A percentile compares a stretch with the other conserved stretches of the same genome.
phyloP scores from a whole-genome alignment of 2,329 filamentous ascomycete species.

The Whalleya microplaca region DNA sequence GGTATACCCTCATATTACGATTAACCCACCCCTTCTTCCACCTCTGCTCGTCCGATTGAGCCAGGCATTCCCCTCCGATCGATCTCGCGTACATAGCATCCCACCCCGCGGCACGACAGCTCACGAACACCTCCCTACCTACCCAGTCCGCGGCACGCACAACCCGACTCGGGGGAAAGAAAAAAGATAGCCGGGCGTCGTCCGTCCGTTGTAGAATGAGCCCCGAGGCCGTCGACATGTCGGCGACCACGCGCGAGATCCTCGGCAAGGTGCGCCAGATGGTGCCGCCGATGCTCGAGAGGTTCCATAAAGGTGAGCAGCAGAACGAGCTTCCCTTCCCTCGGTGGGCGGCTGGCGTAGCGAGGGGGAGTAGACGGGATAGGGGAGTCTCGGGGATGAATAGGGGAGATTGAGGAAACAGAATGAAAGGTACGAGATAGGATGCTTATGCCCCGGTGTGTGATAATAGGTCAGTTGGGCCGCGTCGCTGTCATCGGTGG shows the following conservation, averaged over 20 bases:
- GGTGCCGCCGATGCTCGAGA: conserved; percentile 92
- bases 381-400: too few species aligned
- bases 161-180: too few species aligned
- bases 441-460: conserved; percentile 21
- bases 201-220: conserved; percentile 26
- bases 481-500: conserved; percentile 93
- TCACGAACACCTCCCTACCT: too few species aligned
- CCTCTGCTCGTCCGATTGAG: too few species aligned
- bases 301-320: conserved; percentile 85
- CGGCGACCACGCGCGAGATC: conserved; percentile 72
- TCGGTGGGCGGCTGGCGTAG: too few species aligned
- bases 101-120: too few species aligned
- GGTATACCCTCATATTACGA: neutral
- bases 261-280: conserved; percentile 83
- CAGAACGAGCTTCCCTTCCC: conserved; percentile 30
- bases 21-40: neutral
- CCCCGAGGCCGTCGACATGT: conserved; percentile 54
- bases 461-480: conserved; percentile 78
- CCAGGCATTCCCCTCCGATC: too few species aligned
- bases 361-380: too few species aligned
- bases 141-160: too few species aligned
- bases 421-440: neutral
- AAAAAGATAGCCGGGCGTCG: neutral
- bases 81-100: too few species aligned
- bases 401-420: neutral